A percentile compares a stretch with the other conserved stretches of the same genome.
Conservation (phyloP, 2,329 filamentous ascomycete genomes). For the Canariomyces notabilis region DNA sequence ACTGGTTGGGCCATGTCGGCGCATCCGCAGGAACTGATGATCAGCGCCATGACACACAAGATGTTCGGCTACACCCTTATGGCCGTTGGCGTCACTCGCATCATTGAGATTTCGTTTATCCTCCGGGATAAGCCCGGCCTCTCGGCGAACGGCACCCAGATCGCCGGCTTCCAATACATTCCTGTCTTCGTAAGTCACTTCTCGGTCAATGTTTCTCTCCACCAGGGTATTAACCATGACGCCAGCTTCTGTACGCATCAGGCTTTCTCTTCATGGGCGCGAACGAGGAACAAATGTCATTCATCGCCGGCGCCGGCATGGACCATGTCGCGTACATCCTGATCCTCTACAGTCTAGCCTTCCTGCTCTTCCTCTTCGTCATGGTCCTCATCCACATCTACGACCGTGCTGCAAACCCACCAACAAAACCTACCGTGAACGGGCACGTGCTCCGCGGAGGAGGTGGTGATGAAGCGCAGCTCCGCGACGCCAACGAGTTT, state of each 20-base stretch:
- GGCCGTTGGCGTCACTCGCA: slow-evolving; percentile 75
- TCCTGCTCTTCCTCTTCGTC: slow-evolving; percentile 84
- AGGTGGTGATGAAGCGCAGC: slow-evolving; percentile 47
- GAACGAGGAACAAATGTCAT: slow-evolving; percentile 89
- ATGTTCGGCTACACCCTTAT: slow-evolving; percentile 95
- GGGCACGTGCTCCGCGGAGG: slow-evolving; percentile 33
- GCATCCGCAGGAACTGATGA: slow-evolving; percentile 76
- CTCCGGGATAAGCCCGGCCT: slow-evolving; percentile 65
- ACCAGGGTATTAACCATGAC: neutral
- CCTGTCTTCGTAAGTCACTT: slow-evolving; percentile 50
- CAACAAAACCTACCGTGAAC: slow-evolving; percentile 31
- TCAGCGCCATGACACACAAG: slow-evolving; percentile 82
- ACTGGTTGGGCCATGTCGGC: slow-evolving; percentile 95
- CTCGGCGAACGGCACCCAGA: slow-evolving; percentile 62
- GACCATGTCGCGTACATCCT: slow-evolving; percentile 90
- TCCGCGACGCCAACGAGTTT: slow-evolving; percentile 84
- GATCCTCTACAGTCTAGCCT: slow-evolving; percentile 84
- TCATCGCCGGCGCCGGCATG: slow-evolving; percentile 68
- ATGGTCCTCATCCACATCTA: slow-evolving; percentile 84
- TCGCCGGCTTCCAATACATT: slow-evolving; percentile 56
- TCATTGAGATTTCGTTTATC: slow-evolving; percentile 89
- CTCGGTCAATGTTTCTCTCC: no score
- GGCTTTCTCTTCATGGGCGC: slow-evolving; percentile 98
- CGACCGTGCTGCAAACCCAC: slow-evolving; percentile 51
- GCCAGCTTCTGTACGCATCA: slow-evolving; percentile 75